These are phyloP conservation scores for Chalaropsis ovoidea DNA, from an alignment of 2,329 filamentous ascomycete species.

Conservation along the genomic window DNA sequence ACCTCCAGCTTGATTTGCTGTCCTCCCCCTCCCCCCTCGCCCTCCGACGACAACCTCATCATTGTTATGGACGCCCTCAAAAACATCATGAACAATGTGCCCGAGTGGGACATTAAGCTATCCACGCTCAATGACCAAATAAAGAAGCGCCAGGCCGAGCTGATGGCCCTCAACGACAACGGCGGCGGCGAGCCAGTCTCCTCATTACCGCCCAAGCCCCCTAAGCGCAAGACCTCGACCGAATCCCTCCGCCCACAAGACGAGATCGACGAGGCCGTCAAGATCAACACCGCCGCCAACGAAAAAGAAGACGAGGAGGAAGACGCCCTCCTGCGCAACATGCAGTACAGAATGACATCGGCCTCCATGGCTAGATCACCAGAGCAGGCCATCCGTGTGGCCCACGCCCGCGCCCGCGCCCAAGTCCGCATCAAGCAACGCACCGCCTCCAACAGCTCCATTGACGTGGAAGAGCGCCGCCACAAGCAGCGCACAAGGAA, in stretches of 20 bases:
- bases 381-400: slow-evolving; percentile 38
- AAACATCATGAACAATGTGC: slow-evolving; percentile 46
- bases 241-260: slow-evolving; percentile 45
- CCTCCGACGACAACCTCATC: slow-evolving; percentile 4
- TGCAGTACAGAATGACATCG: slow-evolving; percentile 25
- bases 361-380: slow-evolving; percentile 36
- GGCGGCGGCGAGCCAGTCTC: slow-evolving; percentile 16
- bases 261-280: slow-evolving; percentile 31
- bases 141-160: slow-evolving; percentile 49
- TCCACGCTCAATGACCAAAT: slow-evolving; percentile 53
- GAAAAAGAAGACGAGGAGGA: slow-evolving; percentile 16
- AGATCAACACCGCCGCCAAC: slow-evolving; percentile 25
- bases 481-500: slow-evolving; percentile 57
- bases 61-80: slow-evolving; percentile 47
- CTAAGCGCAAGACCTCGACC: slow-evolving; percentile 44
- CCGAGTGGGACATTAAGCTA: slow-evolving; percentile 49
- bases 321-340: slow-evolving; percentile 9
- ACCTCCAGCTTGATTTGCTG: not conserved
- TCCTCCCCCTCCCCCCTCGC: not conserved
- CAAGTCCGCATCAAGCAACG: slow-evolving; percentile 43
- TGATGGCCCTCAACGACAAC: slow-evolving; percentile 41
- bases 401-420: slow-evolving; percentile 39
- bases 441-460: slow-evolving; percentile 44
- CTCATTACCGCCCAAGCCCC: slow-evolving; percentile 31
- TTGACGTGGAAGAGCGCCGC: slow-evolving; percentile 33